Conservation (phyloP, 2,329 filamentous ascomycete species). For the Pseudogymnoascus sp. region DNA sequence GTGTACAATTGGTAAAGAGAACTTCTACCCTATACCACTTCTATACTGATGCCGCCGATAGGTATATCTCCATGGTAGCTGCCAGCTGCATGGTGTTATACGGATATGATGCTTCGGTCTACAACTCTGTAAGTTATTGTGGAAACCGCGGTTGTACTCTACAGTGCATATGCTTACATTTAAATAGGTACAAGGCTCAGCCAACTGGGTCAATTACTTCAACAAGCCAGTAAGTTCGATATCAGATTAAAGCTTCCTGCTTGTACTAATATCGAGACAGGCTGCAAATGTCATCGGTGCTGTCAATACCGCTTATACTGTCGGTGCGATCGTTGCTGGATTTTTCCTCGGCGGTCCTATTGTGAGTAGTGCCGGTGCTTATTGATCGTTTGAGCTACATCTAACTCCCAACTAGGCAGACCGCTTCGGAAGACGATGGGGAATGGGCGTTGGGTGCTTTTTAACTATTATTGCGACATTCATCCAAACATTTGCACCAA, state of each 20-base stretch:
- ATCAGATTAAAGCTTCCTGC: not conserved
- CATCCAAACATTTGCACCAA: slow-evolving; percentile 59
- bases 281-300: slow-evolving; percentile 40
- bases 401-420: slow-evolving; percentile 36
- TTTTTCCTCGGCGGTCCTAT: slow-evolving; percentile 62
- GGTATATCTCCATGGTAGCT: slow-evolving; percentile 63
- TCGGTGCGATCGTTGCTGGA: slow-evolving; percentile 62
- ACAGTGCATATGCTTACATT: not conserved
- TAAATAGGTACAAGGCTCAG: slow-evolving; percentile 48
- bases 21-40: not conserved
- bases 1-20: slow-evolving; percentile 7
- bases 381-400: not conserved
- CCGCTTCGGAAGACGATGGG: slow-evolving; percentile 53
- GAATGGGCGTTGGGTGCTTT: slow-evolving; percentile 58
- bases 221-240: slow-evolving; percentile 28
- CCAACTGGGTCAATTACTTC: slow-evolving; percentile 61
- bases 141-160: not conserved
- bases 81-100: slow-evolving; percentile 70
- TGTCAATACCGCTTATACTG: slow-evolving; percentile 64
- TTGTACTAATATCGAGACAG: slow-evolving; percentile 24
- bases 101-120: slow-evolving; percentile 68
- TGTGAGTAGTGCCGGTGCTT: slow-evolving; percentile 27
- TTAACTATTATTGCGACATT: slow-evolving; percentile 62
- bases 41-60: slow-evolving; percentile 19
- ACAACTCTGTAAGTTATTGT: slow-evolving; percentile 46